phyloP scores from a whole-genome alignment of 2,329 filamentous ascomycete genomes.

The Cercospora sp. region DNA sequence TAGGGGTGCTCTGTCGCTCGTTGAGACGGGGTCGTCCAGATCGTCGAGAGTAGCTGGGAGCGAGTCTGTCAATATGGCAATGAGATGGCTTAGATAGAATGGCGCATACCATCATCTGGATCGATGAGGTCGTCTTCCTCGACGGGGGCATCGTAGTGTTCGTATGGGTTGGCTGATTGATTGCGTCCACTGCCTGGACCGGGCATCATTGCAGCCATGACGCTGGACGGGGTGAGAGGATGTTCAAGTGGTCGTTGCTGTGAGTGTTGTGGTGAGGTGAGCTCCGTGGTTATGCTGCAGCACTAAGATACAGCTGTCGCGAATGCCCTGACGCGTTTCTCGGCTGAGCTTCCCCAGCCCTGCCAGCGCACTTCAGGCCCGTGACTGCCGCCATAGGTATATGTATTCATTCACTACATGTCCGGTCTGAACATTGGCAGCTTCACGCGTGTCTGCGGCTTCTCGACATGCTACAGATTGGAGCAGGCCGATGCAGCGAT shows the following conservation, averaged over 20 bases:
- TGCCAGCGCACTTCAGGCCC: not conserved
- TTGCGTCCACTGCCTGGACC: constrained; percentile 20
- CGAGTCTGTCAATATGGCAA: not conserved
- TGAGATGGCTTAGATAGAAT: no score
- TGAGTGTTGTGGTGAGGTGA: not conserved
- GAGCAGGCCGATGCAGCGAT: not conserved
- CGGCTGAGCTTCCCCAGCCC: constrained; percentile 1
- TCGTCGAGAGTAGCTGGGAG: constrained; percentile 77
- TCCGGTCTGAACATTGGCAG: not conserved
- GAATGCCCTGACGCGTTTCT: constrained; percentile 15
- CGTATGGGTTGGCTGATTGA: constrained; percentile 35
- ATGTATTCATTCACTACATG: not conserved
- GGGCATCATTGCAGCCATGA: constrained; percentile 29
- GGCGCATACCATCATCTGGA: constrained; percentile 52
- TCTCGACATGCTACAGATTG: not conserved
- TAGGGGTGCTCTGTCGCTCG: constrained; percentile 74
- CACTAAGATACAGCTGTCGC: constrained; percentile 12
- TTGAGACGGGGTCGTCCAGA: constrained; percentile 59
- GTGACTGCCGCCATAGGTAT: not conserved
- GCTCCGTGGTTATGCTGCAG: not conserved
- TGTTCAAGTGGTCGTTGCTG: not conserved
- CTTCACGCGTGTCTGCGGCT: not conserved
- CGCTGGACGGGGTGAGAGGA: not conserved
- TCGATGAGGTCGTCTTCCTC: constrained; percentile 55
- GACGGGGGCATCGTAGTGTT: constrained; percentile 51